These are phyloP conservation scores for Cicer judaicum DNA, from an alignment of 306 rosid species.

Conservation along the genomic window DNA sequence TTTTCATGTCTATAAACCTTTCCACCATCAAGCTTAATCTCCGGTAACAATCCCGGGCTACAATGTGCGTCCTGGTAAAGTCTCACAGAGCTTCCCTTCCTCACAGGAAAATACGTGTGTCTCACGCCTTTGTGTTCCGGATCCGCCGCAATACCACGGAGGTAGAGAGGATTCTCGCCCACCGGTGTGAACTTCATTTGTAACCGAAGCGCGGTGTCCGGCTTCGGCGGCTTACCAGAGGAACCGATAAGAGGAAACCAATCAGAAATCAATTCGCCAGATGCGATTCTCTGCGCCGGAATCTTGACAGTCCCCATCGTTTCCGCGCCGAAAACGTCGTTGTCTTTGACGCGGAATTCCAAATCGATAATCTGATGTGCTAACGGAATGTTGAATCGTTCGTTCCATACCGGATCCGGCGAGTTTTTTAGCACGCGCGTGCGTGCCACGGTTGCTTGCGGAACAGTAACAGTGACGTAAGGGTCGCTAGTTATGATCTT, in stretches of 20 bases:
- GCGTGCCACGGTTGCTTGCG: slow-evolving; percentile 87
- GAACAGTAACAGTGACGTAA: slow-evolving; percentile 74
- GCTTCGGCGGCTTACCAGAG: slow-evolving; percentile 59
- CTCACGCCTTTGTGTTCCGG: slow-evolving; percentile 72
- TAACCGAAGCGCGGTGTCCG: slow-evolving; percentile 52
- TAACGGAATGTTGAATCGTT: slow-evolving; percentile 68
- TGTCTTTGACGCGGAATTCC: slow-evolving; percentile 80
- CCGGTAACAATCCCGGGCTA: slow-evolving; percentile 47
- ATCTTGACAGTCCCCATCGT: slow-evolving; percentile 62
- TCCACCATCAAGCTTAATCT: slow-evolving; percentile 65
- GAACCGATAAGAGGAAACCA: slow-evolving; percentile 58
- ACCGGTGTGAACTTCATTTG: slow-evolving; percentile 70
- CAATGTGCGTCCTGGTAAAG: slow-evolving; percentile 91
- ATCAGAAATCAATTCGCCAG: slow-evolving; percentile 53
- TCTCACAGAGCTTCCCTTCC: slow-evolving; percentile 71
- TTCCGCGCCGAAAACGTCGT: slow-evolving; percentile 78
- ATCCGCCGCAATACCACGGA: slow-evolving; percentile 74
- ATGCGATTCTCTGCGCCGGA: slow-evolving; percentile 55
- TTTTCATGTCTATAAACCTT: slow-evolving; percentile 55
- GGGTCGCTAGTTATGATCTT: slow-evolving; percentile 76
- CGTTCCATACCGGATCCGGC: slow-evolving; percentile 68
- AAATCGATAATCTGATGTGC: slow-evolving; percentile 70
- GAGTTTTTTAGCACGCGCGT: slow-evolving; percentile 83
- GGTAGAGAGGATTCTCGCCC: slow-evolving; percentile 50
- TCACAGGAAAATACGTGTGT: slow-evolving; percentile 77